Base-by-base conservation (phyloP, 2,329 filamentous ascomycete genomes). In the Ilyonectria sp. region DNA sequence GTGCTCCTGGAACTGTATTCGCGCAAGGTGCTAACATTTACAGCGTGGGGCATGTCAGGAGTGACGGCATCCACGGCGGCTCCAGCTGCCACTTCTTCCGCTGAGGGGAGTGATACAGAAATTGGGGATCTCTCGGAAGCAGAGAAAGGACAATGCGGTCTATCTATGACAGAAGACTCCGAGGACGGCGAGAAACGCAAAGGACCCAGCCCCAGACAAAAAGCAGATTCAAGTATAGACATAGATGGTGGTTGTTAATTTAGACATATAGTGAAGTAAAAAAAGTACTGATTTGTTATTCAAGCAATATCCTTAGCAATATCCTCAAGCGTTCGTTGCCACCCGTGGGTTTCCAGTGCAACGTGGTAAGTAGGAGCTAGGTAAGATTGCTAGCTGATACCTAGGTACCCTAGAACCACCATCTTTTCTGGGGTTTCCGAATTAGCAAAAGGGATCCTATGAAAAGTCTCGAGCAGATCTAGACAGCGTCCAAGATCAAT, bases 31-130 rank as follows among this genome's bases (percentile, higher is more conserved):
- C 47, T 60, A 54, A 33, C 26, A n/a, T 2, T 60, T 5, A 5
- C 21, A 71, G 71, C 52, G 1, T 74, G 71, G 71, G 71, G 71
- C 4, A 71, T 74, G 21, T 74, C 71, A 10, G 71, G 71, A 40
- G 71, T 74, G 0, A 74, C 71, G 1, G 71, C 71, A 6, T 71
- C 71, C 11, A 65, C 71, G 8, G 71, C 68, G 8, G 26, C 26
- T 5, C 35, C 62, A 8, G 44, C 69, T 2, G 49, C 52, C 31
- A 33, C 53, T 3, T 5, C 58, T n/a, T 9, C 49, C 7, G 19
- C 33, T 6, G 52, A 46, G 2, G 57, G 15, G 44, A 29, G 15
- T 9, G 55, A 53, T 9, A 2, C 26, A 19, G 7, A 0, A 4
- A 6, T 5, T 11, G 3, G 67, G 29, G 61, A 64, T 2, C 44